Evolutionary conservation across 208 protist genomes (phyloP).

Genomic region (Naegleria fowleri): DNA sequence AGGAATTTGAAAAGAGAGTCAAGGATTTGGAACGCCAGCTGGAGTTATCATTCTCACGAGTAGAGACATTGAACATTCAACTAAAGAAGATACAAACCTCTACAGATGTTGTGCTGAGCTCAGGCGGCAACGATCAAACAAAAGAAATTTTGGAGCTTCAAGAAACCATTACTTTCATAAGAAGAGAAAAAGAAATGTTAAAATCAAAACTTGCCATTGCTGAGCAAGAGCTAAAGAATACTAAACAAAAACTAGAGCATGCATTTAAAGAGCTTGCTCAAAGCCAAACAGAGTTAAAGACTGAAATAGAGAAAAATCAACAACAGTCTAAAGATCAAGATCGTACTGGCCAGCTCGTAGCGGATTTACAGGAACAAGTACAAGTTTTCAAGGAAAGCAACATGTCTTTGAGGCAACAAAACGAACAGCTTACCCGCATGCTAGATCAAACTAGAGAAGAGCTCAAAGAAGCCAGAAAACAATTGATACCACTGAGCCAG

Average conservation of each 20-base stretch:
- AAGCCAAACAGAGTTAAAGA: not conserved
- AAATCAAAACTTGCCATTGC: not conserved
- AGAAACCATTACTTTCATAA: not conserved
- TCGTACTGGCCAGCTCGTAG: not conserved
- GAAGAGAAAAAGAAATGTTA: slow-evolving; percentile 20
- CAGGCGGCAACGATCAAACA: not conserved
- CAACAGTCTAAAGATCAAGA: not conserved
- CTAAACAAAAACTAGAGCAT: slow-evolving; percentile 10
- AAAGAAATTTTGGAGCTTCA: not conserved
- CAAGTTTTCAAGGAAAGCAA: slow-evolving; percentile 17
- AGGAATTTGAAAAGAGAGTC: not conserved
- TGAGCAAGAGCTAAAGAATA: not conserved
- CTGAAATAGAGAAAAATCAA: not conserved
- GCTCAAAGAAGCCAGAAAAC: not conserved
- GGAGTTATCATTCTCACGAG: not conserved
- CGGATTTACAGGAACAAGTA: not conserved
- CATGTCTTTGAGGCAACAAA: not conserved
- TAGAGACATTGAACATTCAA: not conserved
- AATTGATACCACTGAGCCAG: not conserved
- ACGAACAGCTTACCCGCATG: not conserved
- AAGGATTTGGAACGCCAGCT: not conserved
- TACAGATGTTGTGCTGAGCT: not conserved
- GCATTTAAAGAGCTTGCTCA: not conserved
- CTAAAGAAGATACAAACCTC: not conserved
- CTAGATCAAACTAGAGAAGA: not conserved